phyloP scores from a whole-genome alignment of 208 protist genomes.

The Crithidia brevicula region DNA sequence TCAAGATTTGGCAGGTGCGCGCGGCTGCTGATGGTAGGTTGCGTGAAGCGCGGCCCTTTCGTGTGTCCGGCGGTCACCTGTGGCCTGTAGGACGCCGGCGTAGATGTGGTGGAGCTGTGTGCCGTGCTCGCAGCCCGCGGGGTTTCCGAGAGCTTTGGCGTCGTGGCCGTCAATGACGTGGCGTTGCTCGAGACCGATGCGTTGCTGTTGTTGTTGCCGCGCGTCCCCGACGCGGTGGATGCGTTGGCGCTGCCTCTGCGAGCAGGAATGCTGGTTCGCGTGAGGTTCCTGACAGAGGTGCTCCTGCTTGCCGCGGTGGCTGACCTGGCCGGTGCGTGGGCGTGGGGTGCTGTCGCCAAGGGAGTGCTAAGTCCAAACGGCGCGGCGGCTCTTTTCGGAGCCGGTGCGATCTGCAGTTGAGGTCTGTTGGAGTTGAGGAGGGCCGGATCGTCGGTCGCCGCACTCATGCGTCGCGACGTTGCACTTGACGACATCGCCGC shows the following conservation, averaged over 20 bases:
- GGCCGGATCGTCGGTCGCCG: slow-evolving; percentile 3
- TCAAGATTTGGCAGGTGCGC: not conserved
- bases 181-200: no score
- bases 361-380: not conserved
- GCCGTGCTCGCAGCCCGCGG: not conserved
- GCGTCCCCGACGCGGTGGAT: not conserved
- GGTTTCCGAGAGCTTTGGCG: not conserved
- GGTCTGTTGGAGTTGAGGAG: slow-evolving; percentile 30
- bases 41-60: slow-evolving; percentile 3
- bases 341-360: not conserved
- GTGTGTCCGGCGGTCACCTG: not conserved
- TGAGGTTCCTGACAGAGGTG: not conserved
- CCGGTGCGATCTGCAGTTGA: slow-evolving; percentile 3
- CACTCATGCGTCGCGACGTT: slow-evolving; percentile 1
- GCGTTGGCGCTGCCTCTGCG: not conserved
- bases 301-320: not conserved
- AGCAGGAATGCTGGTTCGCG: not conserved
- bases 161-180: no score
- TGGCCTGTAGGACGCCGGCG: not conserved
- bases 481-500: not conserved
- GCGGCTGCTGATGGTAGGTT: slow-evolving; percentile 12
- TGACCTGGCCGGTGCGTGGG: not conserved
- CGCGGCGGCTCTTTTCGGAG: not conserved
- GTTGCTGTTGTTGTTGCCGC: no score
- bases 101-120: not conserved